phyloP scores from a whole-genome alignment of 208 protist species.

The Trypanosomatidae sp. region DNA sequence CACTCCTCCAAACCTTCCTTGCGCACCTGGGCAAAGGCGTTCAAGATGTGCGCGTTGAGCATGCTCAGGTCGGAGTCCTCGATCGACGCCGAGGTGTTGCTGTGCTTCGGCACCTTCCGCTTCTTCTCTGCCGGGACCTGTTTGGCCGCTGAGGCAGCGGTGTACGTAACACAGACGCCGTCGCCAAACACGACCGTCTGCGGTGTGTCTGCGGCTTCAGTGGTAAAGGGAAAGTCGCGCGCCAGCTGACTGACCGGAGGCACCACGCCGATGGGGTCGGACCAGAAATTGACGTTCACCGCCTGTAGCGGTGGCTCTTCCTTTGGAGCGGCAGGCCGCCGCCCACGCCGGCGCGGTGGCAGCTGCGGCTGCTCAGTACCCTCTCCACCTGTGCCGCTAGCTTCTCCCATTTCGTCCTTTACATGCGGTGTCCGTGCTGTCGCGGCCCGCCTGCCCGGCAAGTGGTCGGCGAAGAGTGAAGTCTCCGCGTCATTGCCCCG shows the following conservation, averaged over 20 bases:
- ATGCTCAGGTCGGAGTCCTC: constrained; percentile 73
- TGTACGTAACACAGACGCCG: constrained; percentile 78
- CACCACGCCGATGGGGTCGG: constrained; percentile 37
- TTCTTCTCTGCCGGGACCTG: constrained; percentile 33
- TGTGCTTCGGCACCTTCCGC: constrained; percentile 16
- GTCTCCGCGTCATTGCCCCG: too few species aligned
- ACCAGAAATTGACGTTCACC: constrained; percentile 72
- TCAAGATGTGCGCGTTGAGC: constrained; percentile 79
- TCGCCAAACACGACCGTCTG: constrained; percentile 74
- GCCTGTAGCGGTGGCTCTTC: constrained; percentile 53
- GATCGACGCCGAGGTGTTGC: constrained; percentile 10
- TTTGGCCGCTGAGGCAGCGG: constrained; percentile 55
- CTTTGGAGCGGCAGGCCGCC: neutral
- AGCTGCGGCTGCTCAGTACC: too few species aligned
- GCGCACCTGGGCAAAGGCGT: constrained; percentile 67
- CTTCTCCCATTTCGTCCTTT: too few species aligned
- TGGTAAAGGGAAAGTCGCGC: constrained; percentile 46
- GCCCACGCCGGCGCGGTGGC: neutral
- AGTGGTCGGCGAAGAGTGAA: too few species aligned
- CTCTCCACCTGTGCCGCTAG: too few species aligned
- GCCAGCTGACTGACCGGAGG: constrained; percentile 36
- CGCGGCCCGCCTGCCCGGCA: too few species aligned
- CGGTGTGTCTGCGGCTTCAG: constrained; percentile 26
- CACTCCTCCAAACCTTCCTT: constrained; percentile 2
- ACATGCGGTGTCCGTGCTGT: too few species aligned